Conservation (phyloP, 2,329 filamentous ascomycete species). For the Pyrenophora graminea region DNA sequence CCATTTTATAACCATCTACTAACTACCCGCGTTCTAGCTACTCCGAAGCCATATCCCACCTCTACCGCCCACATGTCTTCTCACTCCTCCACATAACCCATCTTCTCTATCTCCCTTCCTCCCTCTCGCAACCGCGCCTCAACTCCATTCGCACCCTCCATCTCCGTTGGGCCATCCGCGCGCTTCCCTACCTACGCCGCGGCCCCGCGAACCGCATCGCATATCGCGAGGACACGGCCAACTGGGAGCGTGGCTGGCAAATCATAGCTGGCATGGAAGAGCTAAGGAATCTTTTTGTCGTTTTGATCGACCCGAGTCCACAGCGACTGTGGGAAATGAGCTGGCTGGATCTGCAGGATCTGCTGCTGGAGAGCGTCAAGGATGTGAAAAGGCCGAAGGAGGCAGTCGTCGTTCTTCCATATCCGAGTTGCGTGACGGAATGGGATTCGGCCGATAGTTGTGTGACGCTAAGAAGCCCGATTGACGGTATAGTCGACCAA, state of each 20-base stretch:
- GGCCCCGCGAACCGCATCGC: constrained; percentile 25
- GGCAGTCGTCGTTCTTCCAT: constrained; percentile 38
- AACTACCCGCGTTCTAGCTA: constrained; percentile 26
- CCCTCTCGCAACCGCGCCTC: constrained; percentile 31
- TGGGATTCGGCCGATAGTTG: constrained; percentile 33
- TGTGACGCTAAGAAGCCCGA: constrained; percentile 27
- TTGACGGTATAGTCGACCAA: background rate
- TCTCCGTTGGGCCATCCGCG: constrained; percentile 42
- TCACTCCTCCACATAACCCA: constrained; percentile 42
- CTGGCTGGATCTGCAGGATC: constrained; percentile 36
- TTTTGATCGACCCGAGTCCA: constrained; percentile 35
- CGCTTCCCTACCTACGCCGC: constrained; percentile 38
- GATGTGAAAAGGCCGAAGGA: constrained; percentile 19
- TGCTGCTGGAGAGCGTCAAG: constrained; percentile 32
- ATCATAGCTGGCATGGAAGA: constrained; percentile 35
- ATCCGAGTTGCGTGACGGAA: constrained; percentile 30
- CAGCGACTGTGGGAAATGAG: constrained; percentile 35
- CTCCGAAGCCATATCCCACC: constrained; percentile 34
- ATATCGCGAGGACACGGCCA: constrained; percentile 42
- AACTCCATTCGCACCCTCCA: constrained; percentile 35
- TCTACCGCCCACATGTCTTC: constrained; percentile 39
- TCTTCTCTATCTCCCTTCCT: constrained; percentile 38
- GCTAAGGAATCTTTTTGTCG: constrained; percentile 33
- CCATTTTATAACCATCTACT: too few species aligned
- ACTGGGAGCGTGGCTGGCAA: constrained; percentile 39